These are phyloP conservation scores for Hanseniaspora lachancei DNA, from an alignment of 805 yeast species.

Conservation along the genomic window DNA sequence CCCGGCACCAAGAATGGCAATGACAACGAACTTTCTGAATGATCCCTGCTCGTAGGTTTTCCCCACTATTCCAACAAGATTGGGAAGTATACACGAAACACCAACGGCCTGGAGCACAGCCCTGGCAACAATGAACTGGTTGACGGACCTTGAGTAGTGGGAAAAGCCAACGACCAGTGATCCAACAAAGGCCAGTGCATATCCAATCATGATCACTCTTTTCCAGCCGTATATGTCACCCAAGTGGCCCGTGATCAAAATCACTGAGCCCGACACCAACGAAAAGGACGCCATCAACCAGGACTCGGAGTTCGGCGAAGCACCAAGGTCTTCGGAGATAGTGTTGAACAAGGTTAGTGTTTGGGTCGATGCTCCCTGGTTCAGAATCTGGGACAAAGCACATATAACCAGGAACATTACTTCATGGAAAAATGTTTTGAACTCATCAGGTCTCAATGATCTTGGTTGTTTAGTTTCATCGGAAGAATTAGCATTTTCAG, in stretches of 20 bases:
- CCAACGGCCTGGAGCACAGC: conserved; percentile 51
- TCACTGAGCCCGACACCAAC: conserved; percentile 59
- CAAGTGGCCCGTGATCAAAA: conserved; percentile 50
- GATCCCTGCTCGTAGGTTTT: conserved; percentile 34
- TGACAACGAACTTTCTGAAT: conserved; percentile 35
- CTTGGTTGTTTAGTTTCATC: background rate
- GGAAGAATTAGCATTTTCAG: background rate
- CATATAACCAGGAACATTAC: conserved; percentile 21
- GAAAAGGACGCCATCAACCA: conserved; percentile 69
- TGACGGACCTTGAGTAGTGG: conserved; percentile 35
- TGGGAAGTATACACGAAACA: conserved; percentile 44
- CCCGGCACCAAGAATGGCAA: conserved; percentile 43
- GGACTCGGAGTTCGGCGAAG: conserved; percentile 14
- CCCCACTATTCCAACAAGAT: conserved; percentile 45
- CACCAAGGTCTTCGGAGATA: conserved; percentile 26
- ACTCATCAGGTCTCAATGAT: background rate
- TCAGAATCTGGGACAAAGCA: conserved; percentile 29
- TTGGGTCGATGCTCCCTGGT: conserved; percentile 32
- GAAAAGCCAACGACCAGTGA: conserved; percentile 48
- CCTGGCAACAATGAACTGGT: conserved; percentile 40
- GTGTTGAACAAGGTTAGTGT: conserved; percentile 28
- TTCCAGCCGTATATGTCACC: conserved; percentile 65
- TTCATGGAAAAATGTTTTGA: conserved; percentile 17
- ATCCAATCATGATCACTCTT: conserved; percentile 40
- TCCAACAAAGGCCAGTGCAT: conserved; percentile 45